Evolutionary conservation across 768 basidiomycete species (phyloP), one percentile per base, ranked within the genome.

Genomic region (Auricularia auricula-judae): DNA sequence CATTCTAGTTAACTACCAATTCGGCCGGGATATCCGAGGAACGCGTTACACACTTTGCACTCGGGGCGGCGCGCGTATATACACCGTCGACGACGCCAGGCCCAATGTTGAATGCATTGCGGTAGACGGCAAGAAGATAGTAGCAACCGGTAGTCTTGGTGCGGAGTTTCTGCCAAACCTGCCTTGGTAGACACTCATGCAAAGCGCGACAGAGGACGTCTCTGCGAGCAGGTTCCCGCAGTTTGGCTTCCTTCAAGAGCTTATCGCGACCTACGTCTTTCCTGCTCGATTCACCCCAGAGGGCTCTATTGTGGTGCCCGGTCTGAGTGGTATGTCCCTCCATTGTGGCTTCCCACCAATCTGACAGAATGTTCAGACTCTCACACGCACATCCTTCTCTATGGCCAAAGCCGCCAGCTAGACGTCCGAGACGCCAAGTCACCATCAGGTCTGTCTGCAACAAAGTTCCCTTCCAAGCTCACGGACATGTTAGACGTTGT

Each of bases 301-400:
- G 53, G n/a, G n/a, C 18, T n/a, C 53, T 18, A 29, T n/a, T 4
- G 11, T 29, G 29, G 29, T 29, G n/a, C 53, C 29, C n/a, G 53
- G 29, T 54, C 53, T 54, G 5, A 29, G 29, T 18, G 18, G 53
- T n/a, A 8, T 14, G 39, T 42, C 12, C 39, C 12, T 42, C 7
- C n/a, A 8, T 14, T 3, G 10, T 54, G 18, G 29, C 29, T 54
- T 54, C 53, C 53, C 7, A 18, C 11, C 8, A 42, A 8, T 8
- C 43, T 14, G 39, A 42, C 39, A 8, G 8, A 42, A 7, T 14
- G 8, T 42, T 7, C 66, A 88, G 91, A 93, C 72, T 84, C 90
- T 0, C 91, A 93, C 73, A 89, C 86, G 0, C 92, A 94, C 71
- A 75, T 92, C n/a, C 71, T 92, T 39, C 78, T 83, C 36, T 88